Base-by-base conservation (phyloP, 805 yeast genomes). In the Pichia pseudocactophila region DNA sequence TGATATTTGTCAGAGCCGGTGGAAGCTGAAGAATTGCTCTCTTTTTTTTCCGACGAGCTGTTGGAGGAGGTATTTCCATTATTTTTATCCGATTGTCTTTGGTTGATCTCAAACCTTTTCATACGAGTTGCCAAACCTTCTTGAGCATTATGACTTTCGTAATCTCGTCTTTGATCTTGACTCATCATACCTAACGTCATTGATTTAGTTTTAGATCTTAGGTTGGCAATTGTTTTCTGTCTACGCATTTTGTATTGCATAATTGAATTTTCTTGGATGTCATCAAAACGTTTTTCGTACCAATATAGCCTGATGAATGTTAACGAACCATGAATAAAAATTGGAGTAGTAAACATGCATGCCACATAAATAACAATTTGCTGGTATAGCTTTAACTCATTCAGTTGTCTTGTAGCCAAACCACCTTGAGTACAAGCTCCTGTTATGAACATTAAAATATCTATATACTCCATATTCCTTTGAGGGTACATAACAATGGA, bases 381-480 rank as follows among this genome's bases (percentile, higher is more conserved):
- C 61, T 92, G 98, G 63, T 81, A 90, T 36, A 83, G 58, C 0
- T 70, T 62, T 43, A 89, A 50, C 0, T 66, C 61, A 57, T 86
- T 86, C 31, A 81, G 49, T 52, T 87, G 76, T 19, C 85, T 68
- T 0, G 96, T 82, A 57, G 87, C 88, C 42, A 92, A 64, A 1
- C 99, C 99, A 0, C 96, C 95, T 57, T 90, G 96, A 2, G 97
- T 87, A 1, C 81, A 64, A 0, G 92, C 78, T 10, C 95, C 90
- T 10, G 80, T 66, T 0, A 88, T 73, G 42, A 85, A 65, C 59
- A 90, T 85, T 28, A 92, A 63, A 2, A 82, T 77, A 64, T 92
- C 97, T 36, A 85, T 80, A 58, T 90, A 92, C 8, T 55, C 41
- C 31, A 73, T 56, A 54, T 82, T 80, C 42, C 69, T 71, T n/a